Evolutionary conservation across 495 filamentous ascomycete genomes (phyloP).

Genomic region (Sporormia fimetaria): DNA sequence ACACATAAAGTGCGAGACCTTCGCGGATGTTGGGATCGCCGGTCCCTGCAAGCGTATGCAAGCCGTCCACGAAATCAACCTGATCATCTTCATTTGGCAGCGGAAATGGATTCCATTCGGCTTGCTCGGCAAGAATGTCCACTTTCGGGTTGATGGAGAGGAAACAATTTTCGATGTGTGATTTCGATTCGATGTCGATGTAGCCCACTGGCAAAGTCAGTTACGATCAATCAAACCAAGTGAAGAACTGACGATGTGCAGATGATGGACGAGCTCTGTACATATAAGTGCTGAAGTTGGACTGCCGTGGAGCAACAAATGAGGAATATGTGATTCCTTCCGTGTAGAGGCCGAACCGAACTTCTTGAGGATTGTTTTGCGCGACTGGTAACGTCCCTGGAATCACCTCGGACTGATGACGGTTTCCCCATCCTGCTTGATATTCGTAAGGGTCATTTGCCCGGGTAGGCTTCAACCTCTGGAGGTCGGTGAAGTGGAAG

Average conservation of each 20-base stretch:
- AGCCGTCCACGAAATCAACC: constrained; percentile 36
- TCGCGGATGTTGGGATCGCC: constrained; percentile 35
- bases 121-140: constrained; percentile 32
- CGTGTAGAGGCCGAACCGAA: constrained; percentile 32
- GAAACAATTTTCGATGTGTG: constrained; percentile 36
- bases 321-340: constrained; percentile 27
- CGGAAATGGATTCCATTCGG: constrained; percentile 37
- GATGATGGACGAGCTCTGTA: constrained; percentile 35
- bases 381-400: constrained; percentile 35
- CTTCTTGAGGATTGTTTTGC: constrained; percentile 36
- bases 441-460: constrained; percentile 39
- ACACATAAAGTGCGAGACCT: constrained; percentile 32
- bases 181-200: constrained; percentile 30
- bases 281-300: constrained; percentile 37
- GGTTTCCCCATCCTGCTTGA: constrained; percentile 35
- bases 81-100: constrained; percentile 30
- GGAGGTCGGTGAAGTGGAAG: constrained; percentile 39
- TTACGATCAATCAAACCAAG: neutral
- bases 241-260: constrained; percentile 32
- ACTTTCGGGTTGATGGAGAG: constrained; percentile 35
- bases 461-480: constrained; percentile 35
- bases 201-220: constrained; percentile 31
- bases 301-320: constrained; percentile 34
- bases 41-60: constrained; percentile 35
- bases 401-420: constrained; percentile 36